These are phyloP conservation scores for Suillus cothurnatus DNA, from an alignment of 768 basidiomycete genomes.

Conservation along the genomic window DNA sequence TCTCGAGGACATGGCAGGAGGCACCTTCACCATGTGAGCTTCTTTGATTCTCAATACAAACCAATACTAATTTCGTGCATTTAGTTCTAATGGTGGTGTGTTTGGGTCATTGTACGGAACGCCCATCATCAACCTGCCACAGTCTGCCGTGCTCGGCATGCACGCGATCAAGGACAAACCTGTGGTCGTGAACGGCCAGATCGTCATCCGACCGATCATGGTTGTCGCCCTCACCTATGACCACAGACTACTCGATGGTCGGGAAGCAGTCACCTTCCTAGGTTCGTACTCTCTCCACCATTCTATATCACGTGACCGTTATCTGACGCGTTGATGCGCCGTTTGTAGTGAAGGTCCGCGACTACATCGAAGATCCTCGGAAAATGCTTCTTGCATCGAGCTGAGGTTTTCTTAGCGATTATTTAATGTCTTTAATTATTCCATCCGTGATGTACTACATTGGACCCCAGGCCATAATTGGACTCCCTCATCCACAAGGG, in stretches of 20 bases:
- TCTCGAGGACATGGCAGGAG: slow-evolving; percentile 98
- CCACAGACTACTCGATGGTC: slow-evolving; percentile 92
- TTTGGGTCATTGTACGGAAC: slow-evolving; percentile 97
- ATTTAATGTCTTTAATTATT: neutral
- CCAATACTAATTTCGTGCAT: neutral
- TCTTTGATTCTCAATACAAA: neutral
- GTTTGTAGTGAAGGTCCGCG: slow-evolving; percentile 77
- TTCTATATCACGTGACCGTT: neutral
- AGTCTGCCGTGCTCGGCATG: slow-evolving; percentile 95
- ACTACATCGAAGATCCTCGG: slow-evolving; percentile 91
- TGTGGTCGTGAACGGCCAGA: slow-evolving; percentile 91
- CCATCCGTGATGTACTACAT: neutral
- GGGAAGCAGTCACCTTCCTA: slow-evolving; percentile 97
- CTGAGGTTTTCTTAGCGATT: neutral
- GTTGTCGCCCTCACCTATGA: slow-evolving; percentile 93
- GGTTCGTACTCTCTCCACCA: slow-evolving; percentile 53
- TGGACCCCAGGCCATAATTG: slow-evolving; percentile 3
- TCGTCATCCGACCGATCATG: slow-evolving; percentile 98
- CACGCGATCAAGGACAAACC: slow-evolving; percentile 92
- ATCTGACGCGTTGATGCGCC: slow-evolving; percentile 7
- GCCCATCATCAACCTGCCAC: slow-evolving; percentile 97
- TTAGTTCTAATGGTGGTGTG: slow-evolving; percentile 96
- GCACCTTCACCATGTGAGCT: slow-evolving; percentile 95
- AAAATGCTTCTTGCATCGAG: slow-evolving; percentile 72
- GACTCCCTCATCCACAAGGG: neutral